phyloP scores from a whole-genome alignment of 208 protist species.

The Wallacemonas collosoma region DNA sequence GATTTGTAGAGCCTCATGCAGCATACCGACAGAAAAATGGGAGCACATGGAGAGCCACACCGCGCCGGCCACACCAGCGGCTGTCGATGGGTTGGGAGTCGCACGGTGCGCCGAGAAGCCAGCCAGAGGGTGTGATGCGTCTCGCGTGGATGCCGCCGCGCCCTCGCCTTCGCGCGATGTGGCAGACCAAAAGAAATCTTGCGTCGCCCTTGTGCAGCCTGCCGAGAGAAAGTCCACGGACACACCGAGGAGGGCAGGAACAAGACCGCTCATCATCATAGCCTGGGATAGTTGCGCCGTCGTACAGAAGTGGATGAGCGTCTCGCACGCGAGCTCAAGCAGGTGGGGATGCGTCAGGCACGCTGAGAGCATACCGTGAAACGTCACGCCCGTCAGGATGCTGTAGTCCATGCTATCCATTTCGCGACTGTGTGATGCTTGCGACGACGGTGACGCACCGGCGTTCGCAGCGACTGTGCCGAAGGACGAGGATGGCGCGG shows the following conservation, averaged over 20 bases:
- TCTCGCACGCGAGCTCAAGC: slow-evolving; percentile 49
- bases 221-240: slow-evolving; percentile 54
- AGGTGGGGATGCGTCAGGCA: slow-evolving; percentile 44
- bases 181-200: slow-evolving; percentile 10
- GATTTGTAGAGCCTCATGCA: slow-evolving; percentile 58
- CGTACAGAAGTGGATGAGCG: slow-evolving; percentile 35
- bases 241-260: slow-evolving; percentile 50
- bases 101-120: neutral
- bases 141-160: neutral
- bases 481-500: slow-evolving; percentile 19
- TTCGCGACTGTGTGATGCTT: neutral
- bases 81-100: neutral
- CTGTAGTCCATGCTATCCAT: slow-evolving; percentile 70
- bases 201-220: neutral
- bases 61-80: neutral
- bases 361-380: slow-evolving; percentile 71
- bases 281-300: slow-evolving; percentile 26
- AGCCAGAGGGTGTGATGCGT: neutral
- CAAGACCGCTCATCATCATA: slow-evolving; percentile 48
- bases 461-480: neutral
- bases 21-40: slow-evolving; percentile 26
- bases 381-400: slow-evolving; percentile 60
- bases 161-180: neutral
- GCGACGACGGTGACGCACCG: too few relatives aligned
- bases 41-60: slow-evolving; percentile 3